Base-by-base conservation (phyloP, 305 asterid species). In the Fraxinus greggii region DNA sequence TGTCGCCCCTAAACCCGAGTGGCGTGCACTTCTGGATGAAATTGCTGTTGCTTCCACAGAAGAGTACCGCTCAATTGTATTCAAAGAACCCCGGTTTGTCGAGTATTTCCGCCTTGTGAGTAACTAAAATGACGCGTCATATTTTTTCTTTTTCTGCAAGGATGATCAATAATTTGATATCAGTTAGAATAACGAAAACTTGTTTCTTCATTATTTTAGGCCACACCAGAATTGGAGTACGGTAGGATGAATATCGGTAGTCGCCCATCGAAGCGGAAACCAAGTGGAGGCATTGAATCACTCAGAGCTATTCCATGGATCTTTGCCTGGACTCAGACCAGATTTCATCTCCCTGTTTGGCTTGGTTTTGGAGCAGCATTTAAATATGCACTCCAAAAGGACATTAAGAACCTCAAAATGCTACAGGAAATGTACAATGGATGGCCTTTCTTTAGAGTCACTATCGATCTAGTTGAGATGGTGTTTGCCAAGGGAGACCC, bases 321-420 rank as follows among this genome's bases (percentile, higher is more conserved):
- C 67, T 89, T 89, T 40, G 91, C 92, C 17, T 89, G 91, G 92
- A 89, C 92, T 0, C 92, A 89, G 59, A 89, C 92, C 2, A 86
- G 92, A 80, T 89, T 89, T 78, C 92, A 89, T 85, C 92, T 89
- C 76, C 92, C 92, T 0, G 92, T 89, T 79, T 89, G 92, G 92
- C 92, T 89, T 7, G 91, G 91, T 36, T 83, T 88, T 84, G 92
- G 92, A 15, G 92, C 90, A 51, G 92, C 91, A 28, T 89, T 87
- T 81, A 86, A 74, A 76, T 78, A 85, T 23, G 91, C 90, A 10
- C 78, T 88, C 61, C 8, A 88, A 78, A 88, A 88, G 85, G 92
- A 89, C 80, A 77, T 78, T 29, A 88, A 77, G 77, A 89, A 88
- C 85, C 87, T 89, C 19, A 86, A 81, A 80, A 86, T 85, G 88